These are phyloP conservation scores for Backusella tarrabulga DNA, from an alignment of 192 early-diverging fungal genomes.

Conservation along the genomic window DNA sequence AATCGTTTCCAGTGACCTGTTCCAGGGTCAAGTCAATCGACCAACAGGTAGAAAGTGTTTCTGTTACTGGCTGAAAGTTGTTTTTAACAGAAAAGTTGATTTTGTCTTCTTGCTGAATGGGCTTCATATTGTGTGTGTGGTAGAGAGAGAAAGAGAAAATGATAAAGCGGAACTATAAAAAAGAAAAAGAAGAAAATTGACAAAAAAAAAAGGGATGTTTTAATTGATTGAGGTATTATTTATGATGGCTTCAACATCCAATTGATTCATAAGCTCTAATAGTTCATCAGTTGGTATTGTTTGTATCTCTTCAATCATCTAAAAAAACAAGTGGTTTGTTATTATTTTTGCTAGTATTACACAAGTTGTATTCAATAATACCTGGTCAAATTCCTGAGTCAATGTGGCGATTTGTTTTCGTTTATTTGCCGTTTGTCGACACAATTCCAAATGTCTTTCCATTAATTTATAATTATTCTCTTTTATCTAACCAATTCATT, in stretches of 20 bases:
- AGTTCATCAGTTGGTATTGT: background rate
- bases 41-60: background rate
- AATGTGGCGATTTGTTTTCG: background rate
- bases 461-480: background rate
- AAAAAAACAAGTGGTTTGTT: background rate
- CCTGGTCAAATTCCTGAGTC: background rate
- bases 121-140: background rate
- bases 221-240: background rate
- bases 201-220: background rate
- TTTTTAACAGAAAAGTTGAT: constrained; percentile 4
- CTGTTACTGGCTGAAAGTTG: background rate
- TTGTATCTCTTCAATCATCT: background rate
- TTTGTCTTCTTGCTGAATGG: background rate
- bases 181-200: background rate
- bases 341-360: background rate
- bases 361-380: background rate
- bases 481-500: background rate
- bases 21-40: background rate
- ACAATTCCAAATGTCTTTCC: background rate
- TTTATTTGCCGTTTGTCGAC: background rate
- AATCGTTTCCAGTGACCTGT: background rate
- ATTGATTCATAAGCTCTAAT: background rate
- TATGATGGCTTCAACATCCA: background rate
- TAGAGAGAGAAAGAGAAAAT: background rate
- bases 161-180: background rate